phyloP scores from a whole-genome alignment of 202 grass and related monocot species.

The Panicum hallii region DNA sequence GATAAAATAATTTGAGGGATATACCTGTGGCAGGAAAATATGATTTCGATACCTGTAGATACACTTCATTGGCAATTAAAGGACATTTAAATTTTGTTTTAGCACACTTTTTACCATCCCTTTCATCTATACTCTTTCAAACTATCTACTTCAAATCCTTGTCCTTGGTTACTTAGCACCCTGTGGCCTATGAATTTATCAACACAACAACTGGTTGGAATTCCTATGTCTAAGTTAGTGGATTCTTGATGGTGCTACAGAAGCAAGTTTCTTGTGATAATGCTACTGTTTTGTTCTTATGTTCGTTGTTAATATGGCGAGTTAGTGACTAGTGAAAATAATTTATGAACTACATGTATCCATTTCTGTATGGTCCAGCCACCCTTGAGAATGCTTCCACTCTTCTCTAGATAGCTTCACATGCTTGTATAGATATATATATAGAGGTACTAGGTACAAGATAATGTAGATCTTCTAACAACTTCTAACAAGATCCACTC shows the following conservation, averaged over 20 bases:
- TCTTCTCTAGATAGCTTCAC: neutral
- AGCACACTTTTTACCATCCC: neutral
- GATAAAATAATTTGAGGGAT: neutral
- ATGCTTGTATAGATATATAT: neutral
- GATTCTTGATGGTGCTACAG: neutral
- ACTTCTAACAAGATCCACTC: neutral
- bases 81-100: neutral
- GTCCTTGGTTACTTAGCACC: neutral
- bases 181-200: neutral
- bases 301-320: neutral
- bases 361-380: neutral
- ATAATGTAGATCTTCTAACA: neutral
- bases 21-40: neutral
- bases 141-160: neutral
- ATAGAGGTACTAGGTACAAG: neutral
- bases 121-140: neutral
- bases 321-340: neutral
- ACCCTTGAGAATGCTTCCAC: neutral
- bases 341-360: neutral
- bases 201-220: neutral
- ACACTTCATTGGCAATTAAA: neutral
- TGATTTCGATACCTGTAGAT: neutral
- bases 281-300: neutral
- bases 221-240: neutral
- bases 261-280: neutral